These are phyloP conservation scores for Parvularia atlantis DNA, from an alignment of 78 protist species.

Conservation along the genomic window DNA sequence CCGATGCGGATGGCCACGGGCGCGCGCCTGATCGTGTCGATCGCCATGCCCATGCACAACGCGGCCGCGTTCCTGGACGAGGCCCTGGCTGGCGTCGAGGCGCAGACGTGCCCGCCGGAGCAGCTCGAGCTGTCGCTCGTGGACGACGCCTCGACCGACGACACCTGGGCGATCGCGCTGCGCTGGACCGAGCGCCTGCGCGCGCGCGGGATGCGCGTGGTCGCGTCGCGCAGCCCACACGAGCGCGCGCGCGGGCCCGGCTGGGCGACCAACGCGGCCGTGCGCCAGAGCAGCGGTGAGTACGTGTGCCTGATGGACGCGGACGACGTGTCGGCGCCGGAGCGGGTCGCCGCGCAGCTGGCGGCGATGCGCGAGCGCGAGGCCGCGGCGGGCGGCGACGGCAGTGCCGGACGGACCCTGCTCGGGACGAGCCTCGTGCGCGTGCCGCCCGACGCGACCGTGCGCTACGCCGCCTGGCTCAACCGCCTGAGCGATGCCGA, in stretches of 20 bases:
- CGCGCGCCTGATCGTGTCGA: too few relatives aligned
- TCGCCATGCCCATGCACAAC: not conserved
- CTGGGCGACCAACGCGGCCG: not conserved
- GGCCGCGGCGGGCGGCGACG: too few relatives aligned
- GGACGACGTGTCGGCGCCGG: not conserved
- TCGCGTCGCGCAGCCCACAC: too few relatives aligned
- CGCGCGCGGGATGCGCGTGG: too few relatives aligned
- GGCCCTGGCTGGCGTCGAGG: not conserved
- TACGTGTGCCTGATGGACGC: conserved; percentile 5
- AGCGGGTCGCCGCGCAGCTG: not conserved
- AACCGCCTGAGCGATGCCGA: not conserved
- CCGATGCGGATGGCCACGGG: too few relatives aligned
- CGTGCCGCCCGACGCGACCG: not conserved
- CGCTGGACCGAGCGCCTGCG: too few relatives aligned
- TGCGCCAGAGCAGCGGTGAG: not conserved
- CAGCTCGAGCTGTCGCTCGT: too few relatives aligned
- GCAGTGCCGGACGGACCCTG: too few relatives aligned
- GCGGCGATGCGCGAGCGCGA: not conserved
- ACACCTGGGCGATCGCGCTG: too few relatives aligned
- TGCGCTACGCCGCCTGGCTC: conserved; percentile 4
- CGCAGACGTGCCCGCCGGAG: not conserved
- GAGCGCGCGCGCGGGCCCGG: too few relatives aligned
- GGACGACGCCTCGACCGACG: too few relatives aligned
- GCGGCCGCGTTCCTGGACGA: not conserved
- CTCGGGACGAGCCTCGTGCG: not conserved